Evolutionary conservation across 2,329 filamentous ascomycete species (phyloP), one percentile per base, ranked within the genome.

Genomic region (Bipolaris oryzae): DNA sequence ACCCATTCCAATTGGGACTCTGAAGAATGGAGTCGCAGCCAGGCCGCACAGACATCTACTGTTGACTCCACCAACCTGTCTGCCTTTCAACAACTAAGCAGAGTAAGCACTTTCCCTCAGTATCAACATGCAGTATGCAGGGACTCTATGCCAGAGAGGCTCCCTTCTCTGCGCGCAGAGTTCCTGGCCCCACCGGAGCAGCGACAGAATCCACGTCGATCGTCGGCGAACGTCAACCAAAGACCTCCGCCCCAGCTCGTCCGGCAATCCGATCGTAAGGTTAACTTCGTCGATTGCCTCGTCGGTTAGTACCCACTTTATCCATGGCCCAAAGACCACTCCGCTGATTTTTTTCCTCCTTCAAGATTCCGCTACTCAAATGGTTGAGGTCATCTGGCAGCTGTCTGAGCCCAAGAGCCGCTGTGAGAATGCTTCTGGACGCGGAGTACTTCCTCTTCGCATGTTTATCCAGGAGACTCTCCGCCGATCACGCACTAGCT

Each of bases 401-500:
- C 84, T 94, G 41, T 96, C 94, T 52, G 93, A 91, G 57, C 87
- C 89, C 34, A 85, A 89, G 55, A 90, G 90, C 76, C 87, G 88
- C 69, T 88, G 84, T 68, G 90, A 94, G 73, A 81, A 85, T 55
- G 72, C 76, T 59, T 79, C 80, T 62, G 88, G 84, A 73, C 91
- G 90, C 74, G 87, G 89, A 50, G 90, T 97, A 59, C 81, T 99
- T 64, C 93, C 94, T 57, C 83, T 99, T 70, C 90, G 93, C 66
- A 96, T 90, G 51, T 99, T 98, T 76, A 98, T 99, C 70, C 93
- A 98, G 78, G 95, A 98, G 82, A 98, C 95, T 18, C 83, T 99
- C 64, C 90, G 93, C 68, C 88, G 95, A 69, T 99, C 95, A 58
- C 89, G 94, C 70, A 96, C 95, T 41, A 97, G 93, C 80, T 99